A percentile compares a stretch with the other conserved stretches of the same genome.
These are phyloP conservation scores for Melampsora larici-populina DNA, from an alignment of 1,284 basidiomycete genomes.

Conservation along the genomic window DNA sequence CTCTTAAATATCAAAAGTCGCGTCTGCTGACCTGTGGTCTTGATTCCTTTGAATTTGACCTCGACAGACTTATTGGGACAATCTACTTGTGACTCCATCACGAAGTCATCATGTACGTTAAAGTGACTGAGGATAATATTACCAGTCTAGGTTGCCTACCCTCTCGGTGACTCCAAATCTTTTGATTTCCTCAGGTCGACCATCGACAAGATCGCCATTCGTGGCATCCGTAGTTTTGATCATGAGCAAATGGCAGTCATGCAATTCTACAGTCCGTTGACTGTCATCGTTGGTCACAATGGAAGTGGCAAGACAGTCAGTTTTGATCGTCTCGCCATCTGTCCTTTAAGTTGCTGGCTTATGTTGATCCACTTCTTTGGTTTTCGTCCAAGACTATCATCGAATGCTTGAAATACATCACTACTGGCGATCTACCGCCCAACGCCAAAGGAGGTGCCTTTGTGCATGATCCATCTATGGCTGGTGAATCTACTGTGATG, in stretches of 20 bases:
- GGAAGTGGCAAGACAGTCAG: slow-evolving; percentile 90
- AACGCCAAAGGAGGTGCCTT: slow-evolving; percentile 98
- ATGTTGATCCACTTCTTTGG: background rate
- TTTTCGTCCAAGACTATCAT: slow-evolving; percentile 71
- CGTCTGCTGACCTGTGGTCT: no score
- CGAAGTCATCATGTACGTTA: no score
- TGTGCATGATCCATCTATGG: slow-evolving; percentile 93
- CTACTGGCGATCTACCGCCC: slow-evolving; percentile 94
- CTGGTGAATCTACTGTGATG: slow-evolving; percentile 96
- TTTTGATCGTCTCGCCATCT: background rate
- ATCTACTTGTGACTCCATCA: no score
- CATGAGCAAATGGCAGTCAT: slow-evolving; percentile 92
- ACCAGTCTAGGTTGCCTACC: no score
- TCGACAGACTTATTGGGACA: no score
- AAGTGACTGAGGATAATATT: no score
- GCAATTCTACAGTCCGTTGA: slow-evolving; percentile 95
- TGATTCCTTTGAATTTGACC: no score
- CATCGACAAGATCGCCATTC: slow-evolving; percentile 52
- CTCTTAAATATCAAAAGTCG: no score
- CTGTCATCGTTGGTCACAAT: slow-evolving; percentile 98
- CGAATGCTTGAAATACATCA: slow-evolving; percentile 98
- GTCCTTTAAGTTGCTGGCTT: background rate
- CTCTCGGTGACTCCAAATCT: no score
- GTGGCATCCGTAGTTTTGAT: slow-evolving; percentile 56
- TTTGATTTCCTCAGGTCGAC: slow-evolving; percentile 24